These are phyloP conservation scores for Monosporascus sp. DNA, from an alignment of 2,329 filamentous ascomycete species.

Conservation along the genomic window DNA sequence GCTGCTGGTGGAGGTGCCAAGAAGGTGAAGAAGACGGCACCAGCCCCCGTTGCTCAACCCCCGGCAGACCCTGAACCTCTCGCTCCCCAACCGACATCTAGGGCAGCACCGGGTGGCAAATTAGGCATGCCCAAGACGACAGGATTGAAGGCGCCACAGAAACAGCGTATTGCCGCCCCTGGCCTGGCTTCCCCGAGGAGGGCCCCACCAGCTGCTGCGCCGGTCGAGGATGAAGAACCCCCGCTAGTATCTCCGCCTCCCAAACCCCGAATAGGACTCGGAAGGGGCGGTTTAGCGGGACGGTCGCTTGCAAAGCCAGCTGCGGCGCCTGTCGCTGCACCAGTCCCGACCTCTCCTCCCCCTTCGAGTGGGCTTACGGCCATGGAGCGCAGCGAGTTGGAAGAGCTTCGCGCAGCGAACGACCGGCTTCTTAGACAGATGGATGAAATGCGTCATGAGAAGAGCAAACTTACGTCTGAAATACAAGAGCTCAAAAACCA, in stretches of 20 bases:
- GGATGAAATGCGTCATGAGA: constrained; percentile 78
- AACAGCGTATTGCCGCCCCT: constrained; percentile 44
- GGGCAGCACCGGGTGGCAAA: constrained; percentile 42
- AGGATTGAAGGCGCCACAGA: constrained; percentile 57
- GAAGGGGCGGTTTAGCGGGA: constrained; percentile 78
- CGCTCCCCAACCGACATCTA: constrained; percentile 53
- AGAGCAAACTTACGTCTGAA: constrained; percentile 75
- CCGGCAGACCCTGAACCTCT: constrained; percentile 47
- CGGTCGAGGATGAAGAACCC: constrained; percentile 51
- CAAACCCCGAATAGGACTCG: constrained; percentile 59
- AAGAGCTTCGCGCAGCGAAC: constrained; percentile 79
- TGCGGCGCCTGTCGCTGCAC: constrained; percentile 42
- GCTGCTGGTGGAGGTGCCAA: constrained; percentile 34
- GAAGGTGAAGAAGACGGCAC: constrained; percentile 47
- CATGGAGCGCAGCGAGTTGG: constrained; percentile 86
- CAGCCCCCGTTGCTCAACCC: constrained; percentile 33
- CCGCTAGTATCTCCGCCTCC: constrained; percentile 46
- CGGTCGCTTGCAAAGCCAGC: constrained; percentile 77
- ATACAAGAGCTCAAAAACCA: constrained; percentile 94
- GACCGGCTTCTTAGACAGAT: constrained; percentile 69
- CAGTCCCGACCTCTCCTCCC: constrained; percentile 51
- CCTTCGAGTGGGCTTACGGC: constrained; percentile 63
- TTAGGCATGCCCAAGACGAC: constrained; percentile 51
- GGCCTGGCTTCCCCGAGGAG: constrained; percentile 49
- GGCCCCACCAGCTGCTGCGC: constrained; percentile 37